These are phyloP conservation scores for Epichloe gansuensis DNA, from an alignment of 2,329 filamentous ascomycete species.

Conservation along the genomic window DNA sequence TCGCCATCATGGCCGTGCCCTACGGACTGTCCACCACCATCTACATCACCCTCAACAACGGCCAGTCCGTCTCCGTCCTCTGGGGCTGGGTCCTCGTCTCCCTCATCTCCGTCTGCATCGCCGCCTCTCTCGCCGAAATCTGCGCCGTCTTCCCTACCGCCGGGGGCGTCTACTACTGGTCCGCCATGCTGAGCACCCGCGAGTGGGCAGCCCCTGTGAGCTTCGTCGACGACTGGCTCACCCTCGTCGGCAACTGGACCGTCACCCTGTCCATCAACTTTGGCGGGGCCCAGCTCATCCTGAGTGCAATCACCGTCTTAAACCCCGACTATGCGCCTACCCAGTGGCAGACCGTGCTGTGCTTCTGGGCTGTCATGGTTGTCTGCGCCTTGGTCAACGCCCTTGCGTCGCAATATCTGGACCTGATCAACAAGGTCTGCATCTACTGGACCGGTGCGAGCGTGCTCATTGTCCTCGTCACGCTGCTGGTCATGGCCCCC, in stretches of 20 bases:
- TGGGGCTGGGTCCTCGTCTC: constrained; percentile 55
- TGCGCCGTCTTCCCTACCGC: constrained; percentile 51
- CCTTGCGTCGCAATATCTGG: constrained; percentile 45
- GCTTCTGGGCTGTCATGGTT: constrained; percentile 55
- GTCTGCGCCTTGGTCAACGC: constrained; percentile 54
- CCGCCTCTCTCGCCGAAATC: constrained; percentile 60
- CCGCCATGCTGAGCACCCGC: constrained; percentile 49
- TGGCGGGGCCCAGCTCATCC: constrained; percentile 54
- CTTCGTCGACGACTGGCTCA: constrained; percentile 65
- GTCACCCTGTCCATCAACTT: constrained; percentile 60
- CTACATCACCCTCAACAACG: constrained; percentile 48
- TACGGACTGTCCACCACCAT: constrained; percentile 37
- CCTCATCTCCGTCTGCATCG: constrained; percentile 59
- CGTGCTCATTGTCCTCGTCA: constrained; percentile 58
- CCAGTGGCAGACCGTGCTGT: constrained; percentile 61
- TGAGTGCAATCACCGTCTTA: constrained; percentile 55
- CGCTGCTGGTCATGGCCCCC: constrained; percentile 51
- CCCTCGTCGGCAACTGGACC: constrained; percentile 58
- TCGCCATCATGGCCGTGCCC: constrained; percentile 38
- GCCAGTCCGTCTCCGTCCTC: constrained; percentile 59
- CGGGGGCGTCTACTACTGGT: constrained; percentile 62
- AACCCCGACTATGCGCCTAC: constrained; percentile 45
- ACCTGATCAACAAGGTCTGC: constrained; percentile 55
- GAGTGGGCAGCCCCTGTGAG: constrained; percentile 50
- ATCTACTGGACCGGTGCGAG: constrained; percentile 62